A percentile compares a stretch with the other conserved stretches of the same genome.
phyloP scores from a whole-genome alignment of 1,139 yeast genomes.

The Debaryomycetaceae sp. region DNA sequence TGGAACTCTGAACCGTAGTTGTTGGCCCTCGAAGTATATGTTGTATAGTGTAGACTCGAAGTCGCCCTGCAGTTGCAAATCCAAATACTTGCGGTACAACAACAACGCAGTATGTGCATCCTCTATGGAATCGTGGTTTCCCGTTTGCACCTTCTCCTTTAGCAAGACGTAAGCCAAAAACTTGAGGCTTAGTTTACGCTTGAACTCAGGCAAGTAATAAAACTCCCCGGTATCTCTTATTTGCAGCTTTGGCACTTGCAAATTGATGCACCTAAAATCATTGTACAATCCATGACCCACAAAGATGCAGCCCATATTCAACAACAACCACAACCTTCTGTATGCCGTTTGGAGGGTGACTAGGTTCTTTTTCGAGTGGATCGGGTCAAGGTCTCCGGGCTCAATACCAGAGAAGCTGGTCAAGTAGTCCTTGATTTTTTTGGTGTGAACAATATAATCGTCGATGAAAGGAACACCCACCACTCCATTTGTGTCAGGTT shows the following conservation, averaged over 20 bases:
- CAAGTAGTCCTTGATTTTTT: slow-evolving; percentile 74
- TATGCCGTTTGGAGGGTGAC: slow-evolving; percentile 84
- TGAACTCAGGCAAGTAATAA: slow-evolving; percentile 65
- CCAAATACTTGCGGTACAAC: slow-evolving; percentile 68
- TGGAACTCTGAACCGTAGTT: slow-evolving; percentile 40
- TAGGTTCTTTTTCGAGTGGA: slow-evolving; percentile 58
- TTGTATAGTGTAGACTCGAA: slow-evolving; percentile 60
- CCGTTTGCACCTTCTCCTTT: slow-evolving; percentile 75
- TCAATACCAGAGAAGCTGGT: slow-evolving; percentile 92
- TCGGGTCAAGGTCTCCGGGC: slow-evolving; percentile 82
- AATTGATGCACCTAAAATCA: slow-evolving; percentile 90
- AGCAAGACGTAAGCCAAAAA: slow-evolving; percentile 81
- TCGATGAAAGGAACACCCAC: slow-evolving; percentile 85
- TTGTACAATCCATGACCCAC: slow-evolving; percentile 92
- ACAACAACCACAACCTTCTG: slow-evolving; percentile 79
- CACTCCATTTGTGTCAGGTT: slow-evolving; percentile 44
- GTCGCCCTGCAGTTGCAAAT: slow-evolving; percentile 52
- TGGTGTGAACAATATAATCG: slow-evolving; percentile 79
- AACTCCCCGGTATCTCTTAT: slow-evolving; percentile 87
- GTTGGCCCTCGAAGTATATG: slow-evolving; percentile 73
- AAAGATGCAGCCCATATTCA: slow-evolving; percentile 85
- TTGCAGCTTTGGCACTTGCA: slow-evolving; percentile 79
- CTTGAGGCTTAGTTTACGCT: slow-evolving; percentile 78
- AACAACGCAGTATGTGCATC: slow-evolving; percentile 87
- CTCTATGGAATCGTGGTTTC: slow-evolving; percentile 95